Evolutionary conservation across 805 yeast genomes (phyloP), one percentile per base, ranked within the genome.

Genomic region (Teunomyces aglyptinius): DNA sequence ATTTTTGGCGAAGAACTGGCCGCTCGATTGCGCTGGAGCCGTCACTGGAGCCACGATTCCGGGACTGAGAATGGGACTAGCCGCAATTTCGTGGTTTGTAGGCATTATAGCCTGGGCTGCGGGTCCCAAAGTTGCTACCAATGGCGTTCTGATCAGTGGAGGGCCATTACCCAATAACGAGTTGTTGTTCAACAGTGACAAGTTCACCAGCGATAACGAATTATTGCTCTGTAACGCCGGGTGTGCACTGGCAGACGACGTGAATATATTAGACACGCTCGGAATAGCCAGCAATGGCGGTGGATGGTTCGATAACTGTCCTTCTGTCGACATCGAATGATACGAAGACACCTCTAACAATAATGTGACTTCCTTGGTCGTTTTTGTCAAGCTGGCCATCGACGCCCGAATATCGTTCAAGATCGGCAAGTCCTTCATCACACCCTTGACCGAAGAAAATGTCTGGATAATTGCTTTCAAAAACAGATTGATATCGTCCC

Each of bases 281-380:
- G 71, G 67, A 5, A 65, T 58, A 1, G 68, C 54, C 26, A 60
- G 45, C 33, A 63, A 55, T 12, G 54, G 49, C n/a, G 67, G 66
- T 1, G 66, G 66, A 32, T 41, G 45, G 4, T 47, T 26, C 12
- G 47, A 36, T 3, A 47, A 28, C 8, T 15, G 35, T 20, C 32
- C 41, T 7, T 64, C 70, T 18, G 55, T 54, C 1, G 68, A 53
- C 54, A 67, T 60, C 8, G 63, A 48, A 45, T 64, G 66, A 45
- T 67, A 67, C 0, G 70, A 60, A 1, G 71, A 65, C 3, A 67
- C 67, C 60, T 91, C 97, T 36, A 91, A 68, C 55, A 88, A 74
- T n/a, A 89, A 83, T 0, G 97, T 90, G 12, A 92, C 86, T 59
- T 92, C 98, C 58, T 92, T 92, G 3, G 97, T 89, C 3, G 91